A percentile compares a stretch with the other conserved stretches of the same genome.
Conservation (phyloP, 495 filamentous ascomycete genomes). For the Xylaria sp. region DNA sequence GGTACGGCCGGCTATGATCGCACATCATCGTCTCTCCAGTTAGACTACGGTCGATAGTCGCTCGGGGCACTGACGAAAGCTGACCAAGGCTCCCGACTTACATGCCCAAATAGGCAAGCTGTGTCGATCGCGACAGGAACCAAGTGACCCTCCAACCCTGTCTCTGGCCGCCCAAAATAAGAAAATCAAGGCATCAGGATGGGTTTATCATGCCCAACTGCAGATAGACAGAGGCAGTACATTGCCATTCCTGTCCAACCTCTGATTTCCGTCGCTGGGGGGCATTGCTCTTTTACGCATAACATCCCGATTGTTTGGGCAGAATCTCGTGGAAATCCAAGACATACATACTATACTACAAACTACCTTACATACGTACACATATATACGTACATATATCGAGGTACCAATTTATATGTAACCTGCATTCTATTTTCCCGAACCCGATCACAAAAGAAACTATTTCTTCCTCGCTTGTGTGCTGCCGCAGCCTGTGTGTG, state of each 20-base stretch:
- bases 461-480: not conserved
- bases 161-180: not conserved
- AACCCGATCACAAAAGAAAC: not conserved
- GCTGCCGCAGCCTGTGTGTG: not conserved
- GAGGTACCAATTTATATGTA: not conserved
- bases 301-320: conserved; percentile 15
- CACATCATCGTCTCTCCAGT: not conserved
- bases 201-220: conserved; percentile 10
- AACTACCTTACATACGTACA: too few species aligned
- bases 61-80: not conserved
- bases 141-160: conserved; percentile 12
- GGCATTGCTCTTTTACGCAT: not conserved
- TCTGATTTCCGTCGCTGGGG: not conserved
- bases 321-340: conserved; percentile 9
- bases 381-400: too few species aligned
- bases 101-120: conserved; percentile 23
- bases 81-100: conserved; percentile 8
- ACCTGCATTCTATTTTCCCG: conserved; percentile 7
- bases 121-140: conserved; percentile 23
- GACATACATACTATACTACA: conserved; percentile 12
- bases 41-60: not conserved
- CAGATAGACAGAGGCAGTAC: conserved; percentile 9
- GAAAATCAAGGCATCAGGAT: conserved; percentile 15
- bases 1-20: conserved; percentile 1
- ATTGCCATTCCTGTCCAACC: not conserved